Percentiles rank a stretch among this genome's conserved stretches.
Evolutionary conservation across 257 asterid genomes (phyloP).

Genomic region (Nicotiana tabacum): DNA sequence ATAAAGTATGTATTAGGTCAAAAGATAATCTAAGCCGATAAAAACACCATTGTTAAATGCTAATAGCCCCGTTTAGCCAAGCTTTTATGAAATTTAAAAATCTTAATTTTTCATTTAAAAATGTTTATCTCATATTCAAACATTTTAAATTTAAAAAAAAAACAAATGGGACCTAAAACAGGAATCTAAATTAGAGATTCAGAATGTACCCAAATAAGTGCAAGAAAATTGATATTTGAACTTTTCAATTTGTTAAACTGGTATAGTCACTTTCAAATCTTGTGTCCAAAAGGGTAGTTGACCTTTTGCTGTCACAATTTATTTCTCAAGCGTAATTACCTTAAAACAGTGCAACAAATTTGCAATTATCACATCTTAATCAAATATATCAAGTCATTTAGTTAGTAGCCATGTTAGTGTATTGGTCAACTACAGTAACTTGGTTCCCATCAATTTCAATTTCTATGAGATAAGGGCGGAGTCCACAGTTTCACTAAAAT

Average conservation of each 20-base stretch:
- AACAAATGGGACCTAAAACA: not conserved
- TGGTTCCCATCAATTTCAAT: no score
- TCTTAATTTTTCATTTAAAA: no score
- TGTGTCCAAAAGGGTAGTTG: conserved; percentile 19
- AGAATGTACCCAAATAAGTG: not conserved
- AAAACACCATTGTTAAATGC: no score
- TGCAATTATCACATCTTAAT: not conserved
- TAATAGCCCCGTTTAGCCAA: no score
- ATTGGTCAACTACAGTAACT: no score
- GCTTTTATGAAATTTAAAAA: no score
- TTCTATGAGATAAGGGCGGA: no score
- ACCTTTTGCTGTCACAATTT: conserved; percentile 34
- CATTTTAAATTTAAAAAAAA: not conserved
- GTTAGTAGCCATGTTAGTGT: not conserved
- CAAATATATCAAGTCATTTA: no score
- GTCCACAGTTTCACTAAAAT: no score
- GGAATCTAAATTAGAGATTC: not conserved
- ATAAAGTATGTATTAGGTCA: no score
- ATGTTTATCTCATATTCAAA: no score
- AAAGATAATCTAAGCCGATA: no score
- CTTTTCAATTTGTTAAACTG: conserved; percentile 15
- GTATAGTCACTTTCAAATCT: conserved; percentile 23
- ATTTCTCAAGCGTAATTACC: not conserved
- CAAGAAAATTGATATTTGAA: not conserved
- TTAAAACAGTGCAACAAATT: not conserved